Evolutionary conservation across 441 rosid genomes (phyloP).

Genomic region (Pelargonium cotyledonis): DNA sequence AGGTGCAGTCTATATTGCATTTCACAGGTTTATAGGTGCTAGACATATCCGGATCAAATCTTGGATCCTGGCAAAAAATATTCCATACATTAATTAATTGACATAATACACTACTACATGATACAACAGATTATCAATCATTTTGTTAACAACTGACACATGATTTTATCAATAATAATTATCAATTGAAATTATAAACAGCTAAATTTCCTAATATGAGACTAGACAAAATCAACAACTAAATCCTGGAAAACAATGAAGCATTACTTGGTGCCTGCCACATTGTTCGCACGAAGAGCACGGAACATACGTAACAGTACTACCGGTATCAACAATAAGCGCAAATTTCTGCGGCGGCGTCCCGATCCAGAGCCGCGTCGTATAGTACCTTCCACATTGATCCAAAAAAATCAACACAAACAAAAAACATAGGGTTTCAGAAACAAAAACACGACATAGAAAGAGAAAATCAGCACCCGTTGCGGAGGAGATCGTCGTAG

Average conservation of each 20-base stretch:
- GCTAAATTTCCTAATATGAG: not conserved
- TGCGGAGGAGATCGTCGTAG: conserved; percentile 81
- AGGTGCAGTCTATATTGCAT: conserved; percentile 69
- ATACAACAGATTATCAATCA: too few species aligned
- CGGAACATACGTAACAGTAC: conserved; percentile 89
- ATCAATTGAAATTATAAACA: too few species aligned
- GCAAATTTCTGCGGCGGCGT: conserved; percentile 93
- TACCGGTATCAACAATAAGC: conserved; percentile 89
- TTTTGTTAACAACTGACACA: too few species aligned
- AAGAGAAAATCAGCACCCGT: too few species aligned
- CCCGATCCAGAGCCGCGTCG: conserved; percentile 86
- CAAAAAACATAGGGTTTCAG: not conserved
- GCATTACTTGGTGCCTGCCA: conserved; percentile 82
- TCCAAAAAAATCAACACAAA: not conserved
- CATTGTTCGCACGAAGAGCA: conserved; percentile 75
- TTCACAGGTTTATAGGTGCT: conserved; percentile 64
- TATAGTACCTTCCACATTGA: conserved; percentile 50
- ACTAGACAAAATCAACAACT: not conserved
- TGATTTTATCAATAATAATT: too few species aligned
- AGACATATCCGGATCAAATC: conserved; percentile 74
- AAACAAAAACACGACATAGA: not conserved
- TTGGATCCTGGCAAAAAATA: conserved; percentile 59
- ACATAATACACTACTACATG: too few species aligned
- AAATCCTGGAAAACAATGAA: too few species aligned
- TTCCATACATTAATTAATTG: not conserved